Conservation (phyloP, 495 filamentous ascomycete genomes). For the Aspergillus kassunensis region DNA sequence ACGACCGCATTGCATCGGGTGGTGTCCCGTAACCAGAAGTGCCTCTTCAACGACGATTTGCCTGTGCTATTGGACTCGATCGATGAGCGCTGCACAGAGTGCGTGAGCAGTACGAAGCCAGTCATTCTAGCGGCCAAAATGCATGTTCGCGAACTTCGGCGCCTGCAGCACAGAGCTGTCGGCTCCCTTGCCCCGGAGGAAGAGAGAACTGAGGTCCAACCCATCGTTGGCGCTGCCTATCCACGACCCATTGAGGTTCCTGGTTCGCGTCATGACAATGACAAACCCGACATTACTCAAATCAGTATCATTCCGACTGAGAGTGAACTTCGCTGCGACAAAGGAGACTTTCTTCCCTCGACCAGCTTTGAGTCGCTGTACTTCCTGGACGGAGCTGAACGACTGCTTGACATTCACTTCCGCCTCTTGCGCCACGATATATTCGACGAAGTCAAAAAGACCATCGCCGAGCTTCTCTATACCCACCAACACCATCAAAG, state of each 20-base stretch:
- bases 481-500: not conserved
- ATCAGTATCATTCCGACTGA: slow-evolving; percentile 4
- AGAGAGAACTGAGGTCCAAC: not conserved
- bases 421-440: slow-evolving; percentile 6
- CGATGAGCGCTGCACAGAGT: not conserved
- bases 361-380: not conserved
- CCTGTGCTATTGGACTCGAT: not conserved
- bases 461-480: not conserved
- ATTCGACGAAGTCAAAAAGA: slow-evolving; percentile 1
- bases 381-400: not conserved
- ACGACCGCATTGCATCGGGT: not conserved
- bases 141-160: not conserved
- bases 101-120: not conserved
- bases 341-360: not conserved
- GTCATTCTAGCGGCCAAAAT: not conserved
- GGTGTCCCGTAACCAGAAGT: not conserved
- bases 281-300: not conserved
- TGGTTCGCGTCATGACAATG: not conserved
- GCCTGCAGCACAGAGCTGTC: not conserved
- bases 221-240: not conserved
- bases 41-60: not conserved
- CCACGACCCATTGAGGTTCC: not conserved
- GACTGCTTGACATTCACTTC: slow-evolving; percentile 3
- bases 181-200: not conserved
- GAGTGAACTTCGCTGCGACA: slow-evolving; percentile 2